Conservation (phyloP, 257 asterid genomes). For the Plantago ovata region DNA sequence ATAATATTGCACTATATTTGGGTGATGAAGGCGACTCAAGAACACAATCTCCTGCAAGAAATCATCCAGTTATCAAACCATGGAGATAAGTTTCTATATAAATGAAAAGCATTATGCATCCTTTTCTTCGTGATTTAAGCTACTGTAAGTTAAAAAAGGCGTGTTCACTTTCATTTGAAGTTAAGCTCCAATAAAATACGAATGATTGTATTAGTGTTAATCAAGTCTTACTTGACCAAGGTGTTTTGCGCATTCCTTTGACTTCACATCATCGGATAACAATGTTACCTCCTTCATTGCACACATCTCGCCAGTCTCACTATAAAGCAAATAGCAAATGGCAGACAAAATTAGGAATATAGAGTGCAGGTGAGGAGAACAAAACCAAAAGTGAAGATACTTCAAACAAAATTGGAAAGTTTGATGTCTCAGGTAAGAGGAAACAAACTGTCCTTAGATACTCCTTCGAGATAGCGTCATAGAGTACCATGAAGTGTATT, state of each 20-base stretch:
- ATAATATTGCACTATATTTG: constrained; percentile 66
- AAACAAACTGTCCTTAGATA: too few relatives aligned
- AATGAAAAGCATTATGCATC: too few relatives aligned
- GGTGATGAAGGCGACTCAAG: constrained; percentile 56
- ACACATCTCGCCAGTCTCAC: constrained; percentile 78
- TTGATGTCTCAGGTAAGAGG: too few relatives aligned
- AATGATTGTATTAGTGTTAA: constrained; percentile 5
- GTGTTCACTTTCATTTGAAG: constrained; percentile 3
- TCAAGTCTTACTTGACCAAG: constrained; percentile 47
- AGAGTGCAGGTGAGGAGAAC: not conserved
- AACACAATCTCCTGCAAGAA: constrained; percentile 52
- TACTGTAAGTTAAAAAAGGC: not conserved
- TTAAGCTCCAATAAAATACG: constrained; percentile 9
- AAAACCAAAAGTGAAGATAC: too few relatives aligned
- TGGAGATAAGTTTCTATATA: too few relatives aligned
- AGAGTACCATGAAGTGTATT: constrained; percentile 6
- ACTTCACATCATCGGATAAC: constrained; percentile 41
- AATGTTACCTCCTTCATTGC: constrained; percentile 76
- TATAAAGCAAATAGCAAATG: constrained; percentile 28
- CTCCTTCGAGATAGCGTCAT: too few relatives aligned
- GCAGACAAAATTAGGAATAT: not conserved
- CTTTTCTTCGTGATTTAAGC: not conserved
- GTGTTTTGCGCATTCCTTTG: constrained; percentile 51
- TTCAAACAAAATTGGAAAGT: too few relatives aligned
- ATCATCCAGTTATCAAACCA: constrained; percentile 6